A percentile compares a stretch with the other conserved stretches of the same genome.
Conservation (phyloP, 495 filamentous ascomycete species). For the Penicillium bialowiezense region DNA sequence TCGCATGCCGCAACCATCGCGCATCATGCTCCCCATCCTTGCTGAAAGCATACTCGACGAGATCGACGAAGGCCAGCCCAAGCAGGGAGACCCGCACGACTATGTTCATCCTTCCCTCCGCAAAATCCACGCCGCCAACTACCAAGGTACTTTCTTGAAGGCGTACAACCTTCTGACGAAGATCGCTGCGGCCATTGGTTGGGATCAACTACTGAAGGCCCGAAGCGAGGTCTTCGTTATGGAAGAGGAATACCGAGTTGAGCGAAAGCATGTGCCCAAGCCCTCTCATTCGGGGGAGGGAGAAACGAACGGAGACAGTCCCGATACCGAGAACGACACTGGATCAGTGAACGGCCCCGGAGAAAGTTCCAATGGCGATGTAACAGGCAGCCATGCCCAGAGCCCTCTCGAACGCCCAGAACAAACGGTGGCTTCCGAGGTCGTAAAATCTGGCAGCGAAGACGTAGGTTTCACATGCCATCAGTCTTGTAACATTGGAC, state of each 20-base stretch:
- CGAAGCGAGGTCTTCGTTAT: conserved; percentile 97
- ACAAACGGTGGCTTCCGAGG: conserved; percentile 76
- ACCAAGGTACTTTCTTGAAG: conserved; percentile 92
- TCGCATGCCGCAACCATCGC: conserved; percentile 84
- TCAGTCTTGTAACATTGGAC: not conserved
- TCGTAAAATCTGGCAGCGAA: conserved; percentile 74
- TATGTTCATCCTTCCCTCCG: conserved; percentile 82
- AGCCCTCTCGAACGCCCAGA: conserved; percentile 72
- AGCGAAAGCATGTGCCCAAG: conserved; percentile 69
- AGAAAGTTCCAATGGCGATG: conserved; percentile 36
- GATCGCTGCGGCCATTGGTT: conserved; percentile 91
- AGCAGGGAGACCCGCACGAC: conserved; percentile 67
- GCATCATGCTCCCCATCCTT: conserved; percentile 80
- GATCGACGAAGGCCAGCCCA: conserved; percentile 85
- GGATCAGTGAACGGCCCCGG: conserved; percentile 37
- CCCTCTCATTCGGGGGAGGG: conserved; percentile 47
- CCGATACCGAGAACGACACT: conserved; percentile 31
- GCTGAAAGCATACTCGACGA: conserved; percentile 92
- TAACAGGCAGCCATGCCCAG: conserved; percentile 36
- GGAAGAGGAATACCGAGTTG: conserved; percentile 95
- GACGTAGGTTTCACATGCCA: conserved; percentile 54
- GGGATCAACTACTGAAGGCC: conserved; percentile 91
- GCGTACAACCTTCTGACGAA: conserved; percentile 93
- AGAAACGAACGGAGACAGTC: conserved; percentile 40
- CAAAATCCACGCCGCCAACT: conserved; percentile 80